phyloP scores from a whole-genome alignment of 192 early-diverging fungal species.

The Gryganskiella cystojenkinii region DNA sequence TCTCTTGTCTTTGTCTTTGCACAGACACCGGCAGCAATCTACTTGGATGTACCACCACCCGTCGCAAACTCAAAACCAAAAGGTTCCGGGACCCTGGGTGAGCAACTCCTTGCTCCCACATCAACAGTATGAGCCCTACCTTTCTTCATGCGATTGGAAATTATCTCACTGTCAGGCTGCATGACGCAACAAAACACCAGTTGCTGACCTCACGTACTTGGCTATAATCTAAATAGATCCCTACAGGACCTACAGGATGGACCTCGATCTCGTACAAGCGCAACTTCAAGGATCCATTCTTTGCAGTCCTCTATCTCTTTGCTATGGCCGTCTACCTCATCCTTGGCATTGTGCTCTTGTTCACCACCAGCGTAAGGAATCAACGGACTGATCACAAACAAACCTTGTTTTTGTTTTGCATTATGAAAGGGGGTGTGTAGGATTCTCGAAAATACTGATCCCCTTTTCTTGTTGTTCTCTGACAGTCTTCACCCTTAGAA shows the following conservation, averaged over 20 bases:
- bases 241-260: slow-evolving; percentile 23
- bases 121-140: slow-evolving; percentile 29
- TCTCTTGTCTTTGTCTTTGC: slow-evolving; percentile 5
- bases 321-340: slow-evolving; percentile 45
- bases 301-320: slow-evolving; percentile 55
- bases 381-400: no score
- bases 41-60: slow-evolving; percentile 57
- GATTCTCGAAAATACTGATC: neutral
- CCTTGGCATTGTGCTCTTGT: slow-evolving; percentile 58
- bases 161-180: neutral
- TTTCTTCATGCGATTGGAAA: neutral
- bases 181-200: no score
- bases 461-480: slow-evolving; percentile 9
- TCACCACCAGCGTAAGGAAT: slow-evolving; percentile 65
- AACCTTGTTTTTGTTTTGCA: no score
- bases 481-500: slow-evolving; percentile 40
- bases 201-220: no score
- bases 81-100: neutral
- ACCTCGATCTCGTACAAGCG: slow-evolving; percentile 56
- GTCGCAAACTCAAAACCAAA: slow-evolving; percentile 27
- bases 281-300: slow-evolving; percentile 63
- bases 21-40: slow-evolving; percentile 65
- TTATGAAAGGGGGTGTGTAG: no score
- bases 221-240: no score
- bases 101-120: no score